These are phyloP conservation scores for Lichtheimia corymbifera DNA, from an alignment of 371 early-diverging fungal species.

Conservation along the genomic window DNA sequence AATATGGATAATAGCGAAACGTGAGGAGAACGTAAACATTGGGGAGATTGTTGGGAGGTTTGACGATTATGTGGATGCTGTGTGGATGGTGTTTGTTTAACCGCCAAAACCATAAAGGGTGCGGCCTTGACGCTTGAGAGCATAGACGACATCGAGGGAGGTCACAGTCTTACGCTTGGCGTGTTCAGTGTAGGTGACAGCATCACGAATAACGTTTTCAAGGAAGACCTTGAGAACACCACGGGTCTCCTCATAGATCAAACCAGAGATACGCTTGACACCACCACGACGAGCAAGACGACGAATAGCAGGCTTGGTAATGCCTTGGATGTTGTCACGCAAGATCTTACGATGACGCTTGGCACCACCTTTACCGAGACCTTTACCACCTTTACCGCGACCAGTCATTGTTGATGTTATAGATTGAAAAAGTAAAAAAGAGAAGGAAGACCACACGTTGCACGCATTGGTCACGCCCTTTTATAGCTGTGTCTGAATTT, in stretches of 20 bases:
- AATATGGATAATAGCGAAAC: no score
- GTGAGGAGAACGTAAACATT: no score
- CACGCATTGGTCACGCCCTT: background rate
- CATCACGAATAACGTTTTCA: slow-evolving; percentile 97
- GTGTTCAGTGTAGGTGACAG: slow-evolving; percentile 99
- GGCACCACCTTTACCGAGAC: slow-evolving; percentile 95
- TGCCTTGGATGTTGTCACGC: slow-evolving; percentile 93
- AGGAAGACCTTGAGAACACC: slow-evolving; percentile 96
- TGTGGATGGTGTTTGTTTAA: slow-evolving; percentile 21
- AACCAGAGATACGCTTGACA: slow-evolving; percentile 99
- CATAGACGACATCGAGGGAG: slow-evolving; percentile 94
- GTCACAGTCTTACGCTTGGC: slow-evolving; percentile 99
- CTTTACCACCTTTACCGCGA: slow-evolving; percentile 97
- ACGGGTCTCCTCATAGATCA: slow-evolving; percentile 97
- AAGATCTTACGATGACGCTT: slow-evolving; percentile 58
- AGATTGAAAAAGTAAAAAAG: background rate
- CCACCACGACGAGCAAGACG: slow-evolving; percentile 99
- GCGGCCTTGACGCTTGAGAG: slow-evolving; percentile 98
- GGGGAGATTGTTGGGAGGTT: no score
- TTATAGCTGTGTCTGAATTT: background rate
- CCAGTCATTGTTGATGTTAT: slow-evolving; percentile 63
- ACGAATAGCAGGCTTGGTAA: slow-evolving; percentile 99
- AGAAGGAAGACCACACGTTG: slow-evolving; percentile 39
- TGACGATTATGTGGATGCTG: no score
- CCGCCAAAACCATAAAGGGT: slow-evolving; percentile 78